These are phyloP conservation scores for Backusella sp. DNA, from an alignment of 192 early-diverging fungal species.

Conservation along the genomic window DNA sequence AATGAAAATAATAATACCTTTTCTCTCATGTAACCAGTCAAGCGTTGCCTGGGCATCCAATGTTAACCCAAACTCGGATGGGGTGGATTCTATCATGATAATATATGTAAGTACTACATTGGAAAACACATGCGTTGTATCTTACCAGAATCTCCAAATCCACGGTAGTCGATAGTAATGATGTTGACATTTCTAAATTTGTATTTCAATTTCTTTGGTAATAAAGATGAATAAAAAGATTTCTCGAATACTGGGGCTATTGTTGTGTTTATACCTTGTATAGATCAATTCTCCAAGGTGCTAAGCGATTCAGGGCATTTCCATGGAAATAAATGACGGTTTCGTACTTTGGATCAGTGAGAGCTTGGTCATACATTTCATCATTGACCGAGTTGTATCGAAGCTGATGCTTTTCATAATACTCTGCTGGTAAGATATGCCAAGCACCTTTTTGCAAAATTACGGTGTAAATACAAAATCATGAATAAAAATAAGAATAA, in stretches of 20 bases:
- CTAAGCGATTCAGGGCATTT: conserved; percentile 37
- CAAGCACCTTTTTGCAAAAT: conserved; percentile 29
- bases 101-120: not conserved
- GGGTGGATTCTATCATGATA: conserved; percentile 17
- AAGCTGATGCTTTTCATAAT: conserved; percentile 20
- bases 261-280: conserved; percentile 27
- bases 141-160: conserved; percentile 40
- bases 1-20: conserved; percentile 9
- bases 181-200: conserved; percentile 30
- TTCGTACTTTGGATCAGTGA: conserved; percentile 24
- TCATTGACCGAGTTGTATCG: conserved; percentile 1
- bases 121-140: not conserved
- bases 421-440: conserved; percentile 36
- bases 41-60: conserved; percentile 30
- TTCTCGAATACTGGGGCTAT: no score
- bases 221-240: no score
- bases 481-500: not conserved
- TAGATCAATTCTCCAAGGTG: conserved; percentile 33
- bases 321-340: conserved; percentile 43
- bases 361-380: conserved; percentile 26
- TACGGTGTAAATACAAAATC: not conserved
- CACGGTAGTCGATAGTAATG: conserved; percentile 39
- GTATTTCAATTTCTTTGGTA: conserved; percentile 13
- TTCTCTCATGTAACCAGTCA: conserved; percentile 24
- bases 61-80: conserved; percentile 31